Base-by-base conservation (phyloP, 352 stramenopile species). In the Phytophthora capsici region DNA sequence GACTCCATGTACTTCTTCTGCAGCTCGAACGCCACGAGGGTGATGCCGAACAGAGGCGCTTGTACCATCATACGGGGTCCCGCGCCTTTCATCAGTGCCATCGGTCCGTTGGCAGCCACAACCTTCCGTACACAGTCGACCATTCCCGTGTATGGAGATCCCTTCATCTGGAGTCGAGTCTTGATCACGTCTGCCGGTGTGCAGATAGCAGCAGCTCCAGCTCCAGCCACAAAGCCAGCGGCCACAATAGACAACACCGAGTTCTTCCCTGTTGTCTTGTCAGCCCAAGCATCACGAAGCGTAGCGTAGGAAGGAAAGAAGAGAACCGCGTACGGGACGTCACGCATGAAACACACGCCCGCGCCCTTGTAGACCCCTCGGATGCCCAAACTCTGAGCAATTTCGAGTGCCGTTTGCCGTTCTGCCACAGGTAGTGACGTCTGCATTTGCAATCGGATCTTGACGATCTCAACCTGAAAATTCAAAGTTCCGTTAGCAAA, bases 291-390 rank as follows among this genome's bases (percentile, higher is more conserved):
- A 45, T 74, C 69, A 37, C 88, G 77, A 2, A 96, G 28, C 13
- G 73, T 84, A 30, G 88, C 89, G 75, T 98, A 98, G 37, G 80
- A 67, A 7, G 94, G 91, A 75, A 98, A 98, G 76, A 98, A 98
- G 41, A 98, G 85, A 16, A 95, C 80, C 12, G 89, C 91, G 80
- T 98, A 98, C 20, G 92, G 90, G 40, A 98, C 87, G 64, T 98
- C 94, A 19, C 95, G 81, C 62, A 98, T 65, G 20, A 98, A 77
- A 52, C 91, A 98, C 25, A 95, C 90, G 8, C 66, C 80, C 1
- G 84, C 83, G 20, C 91, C 90, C 49, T 89, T 93, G 81, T 97
- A 97, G 26, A 97, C 63, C 0, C 91, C 90, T 6, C 85, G 69
- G 8, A 94, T n/a, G 0, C 91, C 91, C 16, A 97, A 69, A 30